Percentiles rank a stretch among this genome's conserved stretches.
phyloP scores from a whole-genome alignment of 1,284 basidiomycete genomes.

The Rhodofomes roseus region DNA sequence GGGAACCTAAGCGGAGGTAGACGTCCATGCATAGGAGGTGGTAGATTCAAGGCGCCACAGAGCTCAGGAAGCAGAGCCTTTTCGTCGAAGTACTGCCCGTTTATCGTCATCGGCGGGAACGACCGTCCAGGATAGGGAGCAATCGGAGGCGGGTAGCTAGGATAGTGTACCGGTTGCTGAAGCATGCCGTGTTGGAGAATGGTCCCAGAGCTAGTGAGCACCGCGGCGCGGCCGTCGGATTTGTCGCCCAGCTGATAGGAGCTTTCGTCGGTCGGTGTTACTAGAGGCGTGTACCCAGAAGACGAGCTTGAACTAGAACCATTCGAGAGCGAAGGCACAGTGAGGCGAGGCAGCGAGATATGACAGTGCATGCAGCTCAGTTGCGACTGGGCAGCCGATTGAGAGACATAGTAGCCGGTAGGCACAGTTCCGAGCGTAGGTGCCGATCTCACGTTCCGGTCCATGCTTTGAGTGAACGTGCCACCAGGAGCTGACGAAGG shows the following conservation, averaged over 20 bases:
- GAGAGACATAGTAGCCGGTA: neutral
- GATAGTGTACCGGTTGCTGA: neutral
- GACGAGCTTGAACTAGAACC: neutral
- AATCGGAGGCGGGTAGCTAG: neutral
- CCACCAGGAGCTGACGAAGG: neutral
- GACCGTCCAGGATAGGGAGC: slow-evolving; percentile 2
- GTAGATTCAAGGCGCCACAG: neutral
- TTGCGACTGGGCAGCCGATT: neutral
- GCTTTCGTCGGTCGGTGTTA: neutral
- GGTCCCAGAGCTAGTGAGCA: neutral
- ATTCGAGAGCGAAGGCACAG: neutral
- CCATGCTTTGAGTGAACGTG: neutral
- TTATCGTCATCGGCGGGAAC: neutral
- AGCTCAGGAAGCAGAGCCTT: neutral
- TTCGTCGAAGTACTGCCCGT: slow-evolving; percentile 5
- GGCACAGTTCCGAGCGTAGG: neutral
- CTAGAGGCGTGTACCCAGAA: neutral
- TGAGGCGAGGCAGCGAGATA: neutral
- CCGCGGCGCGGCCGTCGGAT: neutral
- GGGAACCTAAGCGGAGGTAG: neutral
- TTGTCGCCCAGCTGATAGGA: neutral
- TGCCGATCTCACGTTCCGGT: neutral
- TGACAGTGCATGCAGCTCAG: neutral
- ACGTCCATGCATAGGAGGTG: neutral
- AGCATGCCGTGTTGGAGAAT: neutral